Percentiles rank a stretch among this genome's conserved stretches.
Conservation (phyloP, 139 green algal species). For the Haematococcus lacustris region DNA sequence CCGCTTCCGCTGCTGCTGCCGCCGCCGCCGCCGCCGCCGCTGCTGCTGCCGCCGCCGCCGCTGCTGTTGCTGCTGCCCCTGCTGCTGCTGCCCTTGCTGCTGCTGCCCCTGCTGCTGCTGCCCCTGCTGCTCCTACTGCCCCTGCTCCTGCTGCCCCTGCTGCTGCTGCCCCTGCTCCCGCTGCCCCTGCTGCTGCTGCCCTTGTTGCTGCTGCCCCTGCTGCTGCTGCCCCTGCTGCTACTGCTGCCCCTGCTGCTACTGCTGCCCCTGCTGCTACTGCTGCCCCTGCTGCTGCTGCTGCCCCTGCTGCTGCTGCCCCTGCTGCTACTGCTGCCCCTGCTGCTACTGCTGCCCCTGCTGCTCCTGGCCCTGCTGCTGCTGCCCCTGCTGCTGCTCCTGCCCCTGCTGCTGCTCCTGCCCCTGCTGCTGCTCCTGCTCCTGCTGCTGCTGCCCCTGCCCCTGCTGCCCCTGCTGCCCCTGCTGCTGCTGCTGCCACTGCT, state of each 20-base stretch:
- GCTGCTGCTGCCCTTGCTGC: too few species aligned
- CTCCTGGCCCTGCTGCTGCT: too few species aligned
- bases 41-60: too few species aligned
- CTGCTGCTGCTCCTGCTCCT: not conserved
- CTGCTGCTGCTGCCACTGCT: not conserved
- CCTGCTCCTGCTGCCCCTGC: too few species aligned
- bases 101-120: constrained; percentile 26
- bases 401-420: too few species aligned
- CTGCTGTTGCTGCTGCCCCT: too few species aligned
- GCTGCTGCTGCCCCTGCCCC: too few species aligned
- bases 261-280: constrained; percentile 42
- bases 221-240: constrained; percentile 14
- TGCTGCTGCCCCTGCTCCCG: constrained; percentile 3
- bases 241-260: constrained; percentile 37
- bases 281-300: constrained; percentile 28
- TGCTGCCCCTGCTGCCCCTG: too few species aligned
- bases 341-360: not conserved
- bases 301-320: constrained; percentile 28
- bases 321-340: constrained; percentile 31
- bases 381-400: not conserved
- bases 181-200: not conserved
- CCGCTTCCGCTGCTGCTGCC: too few species aligned
- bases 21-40: not conserved
- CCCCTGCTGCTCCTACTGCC: too few species aligned
- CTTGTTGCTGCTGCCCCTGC: constrained; percentile 5